Percentiles rank a stretch among this genome's conserved stretches.
phyloP scores from a whole-genome alignment of 1,284 basidiomycete genomes.

The Ustilago crameri region DNA sequence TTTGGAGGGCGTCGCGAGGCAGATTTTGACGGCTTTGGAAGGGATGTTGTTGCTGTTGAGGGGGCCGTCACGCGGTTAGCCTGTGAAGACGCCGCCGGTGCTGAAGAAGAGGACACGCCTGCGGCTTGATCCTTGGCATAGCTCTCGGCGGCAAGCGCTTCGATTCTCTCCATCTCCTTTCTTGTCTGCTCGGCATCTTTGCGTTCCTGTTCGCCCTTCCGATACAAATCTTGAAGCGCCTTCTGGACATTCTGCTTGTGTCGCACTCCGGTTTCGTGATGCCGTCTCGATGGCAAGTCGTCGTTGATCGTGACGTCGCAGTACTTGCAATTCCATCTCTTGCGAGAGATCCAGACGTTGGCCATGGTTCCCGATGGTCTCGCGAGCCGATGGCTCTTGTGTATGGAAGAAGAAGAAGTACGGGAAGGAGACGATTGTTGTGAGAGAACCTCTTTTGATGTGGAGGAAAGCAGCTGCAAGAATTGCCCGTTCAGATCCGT shows the following conservation, averaged over 20 bases:
- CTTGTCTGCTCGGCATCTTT: slow-evolving; percentile 86
- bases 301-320: slow-evolving; percentile 66
- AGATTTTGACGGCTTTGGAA: background rate
- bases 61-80: background rate
- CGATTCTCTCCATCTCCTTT: slow-evolving; percentile 84
- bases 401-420: background rate
- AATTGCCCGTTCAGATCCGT: slow-evolving; percentile 2
- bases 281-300: slow-evolving; percentile 76
- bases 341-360: slow-evolving; percentile 63
- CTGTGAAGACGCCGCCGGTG: slow-evolving; percentile 1
- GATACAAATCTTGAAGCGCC: slow-evolving; percentile 90
- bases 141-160: slow-evolving; percentile 74
- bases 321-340: slow-evolving; percentile 67
- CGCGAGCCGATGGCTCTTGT: background rate
- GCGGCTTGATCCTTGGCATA: slow-evolving; percentile 57
- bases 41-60: background rate
- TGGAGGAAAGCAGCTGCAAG: slow-evolving; percentile 3
- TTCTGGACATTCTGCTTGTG: slow-evolving; percentile 95
- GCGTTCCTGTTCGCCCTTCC: slow-evolving; percentile 86
- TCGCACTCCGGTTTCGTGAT: slow-evolving; percentile 91
- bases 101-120: background rate
- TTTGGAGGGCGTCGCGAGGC: background rate
- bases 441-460: background rate
- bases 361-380: slow-evolving; percentile 45
- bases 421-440: background rate